Evolutionary conservation across 208 protist genomes (phyloP), one percentile per base, ranked within the genome.

Genomic region (Porcisia hertigi): DNA sequence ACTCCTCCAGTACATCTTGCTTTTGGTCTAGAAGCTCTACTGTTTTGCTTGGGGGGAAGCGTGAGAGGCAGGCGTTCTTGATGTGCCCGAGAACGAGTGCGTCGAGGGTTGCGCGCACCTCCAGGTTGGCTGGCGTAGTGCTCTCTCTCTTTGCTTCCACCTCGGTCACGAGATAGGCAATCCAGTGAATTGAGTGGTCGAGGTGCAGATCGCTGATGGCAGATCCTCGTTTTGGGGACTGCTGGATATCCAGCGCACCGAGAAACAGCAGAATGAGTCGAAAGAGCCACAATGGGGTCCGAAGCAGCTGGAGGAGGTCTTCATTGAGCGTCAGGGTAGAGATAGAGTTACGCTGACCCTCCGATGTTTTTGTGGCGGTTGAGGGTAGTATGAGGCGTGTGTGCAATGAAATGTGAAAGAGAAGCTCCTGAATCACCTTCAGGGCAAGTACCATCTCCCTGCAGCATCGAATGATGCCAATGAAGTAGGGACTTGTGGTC

Each of bases 111-210:
- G 60, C 25, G 47, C 65, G 71, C 34, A 80, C 76, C 36, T 80
- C 76, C 36, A 58, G 1, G 54, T 25, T 59, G 9, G 69, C 18
- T 20, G 49, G 18, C 36, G 39, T 62, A 52, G 53, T 49, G 47
- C 76, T 65, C 60, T 80, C 62, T 63, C 64, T 75, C 18, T 57
- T 64, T 52, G 62, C 63, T 63, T 75, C 76, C 41, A 75, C 62
- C 69, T 75, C 76, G 11, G 57, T 69, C 18, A 80, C 69, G 39
- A 80, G 69, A 39, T 55, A 80, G 53, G 69, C 69, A 45, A 80
- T 80, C 53, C 69, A 80, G 60, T 80, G 76, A 57, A 80, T 80
- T 7, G 76, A 34, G 43, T 69, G 39, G 70, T 80, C 76, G 30
- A 80, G 76, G 47, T 80, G 67, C 20, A 64, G 30, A 4, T 57